Evolutionary conservation across 164 flowering plant genomes (phyloP).

Genomic region (Dillenia suffruticosa): DNA sequence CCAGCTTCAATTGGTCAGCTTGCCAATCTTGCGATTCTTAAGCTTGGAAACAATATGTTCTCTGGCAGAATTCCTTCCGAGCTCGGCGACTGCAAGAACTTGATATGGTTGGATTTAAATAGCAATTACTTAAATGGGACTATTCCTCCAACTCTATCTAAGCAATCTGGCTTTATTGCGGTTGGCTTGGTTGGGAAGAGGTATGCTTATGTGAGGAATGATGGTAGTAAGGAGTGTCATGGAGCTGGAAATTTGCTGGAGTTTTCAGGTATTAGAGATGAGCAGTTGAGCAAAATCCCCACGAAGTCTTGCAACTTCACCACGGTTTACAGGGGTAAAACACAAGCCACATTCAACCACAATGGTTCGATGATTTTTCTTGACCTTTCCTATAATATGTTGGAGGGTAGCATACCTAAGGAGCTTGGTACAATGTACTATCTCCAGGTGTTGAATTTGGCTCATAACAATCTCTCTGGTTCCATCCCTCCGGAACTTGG

Average conservation of each 20-base stretch:
- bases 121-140: constrained; percentile 64
- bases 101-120: constrained; percentile 96
- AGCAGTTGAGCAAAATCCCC: constrained; percentile 51
- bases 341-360: constrained; percentile 62
- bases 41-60: constrained; percentile 85
- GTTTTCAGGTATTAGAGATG: constrained; percentile 70
- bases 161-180: constrained; percentile 75
- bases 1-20: constrained; percentile 71
- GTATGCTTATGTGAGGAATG: constrained; percentile 73
- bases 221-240: constrained; percentile 68
- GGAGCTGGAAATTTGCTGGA: constrained; percentile 95
- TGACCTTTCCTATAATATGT: constrained; percentile 68
- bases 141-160: constrained; percentile 65
- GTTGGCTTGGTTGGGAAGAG: constrained; percentile 67
- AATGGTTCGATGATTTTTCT: constrained; percentile 94
- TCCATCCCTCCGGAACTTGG: constrained; percentile 70
- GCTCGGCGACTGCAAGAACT: constrained; percentile 82
- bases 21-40: constrained; percentile 68
- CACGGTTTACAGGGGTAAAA: constrained; percentile 54
- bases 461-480: constrained; percentile 82
- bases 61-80: constrained; percentile 72
- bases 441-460: constrained; percentile 63
- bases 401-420: constrained; percentile 71
- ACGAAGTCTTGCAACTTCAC: constrained; percentile 74
- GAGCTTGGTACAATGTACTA: constrained; percentile 75